A percentile compares a stretch with the other conserved stretches of the same genome.
Evolutionary conservation across 768 basidiomycete species (phyloP).

Genomic region (Psilocybe cyanescens): DNA sequence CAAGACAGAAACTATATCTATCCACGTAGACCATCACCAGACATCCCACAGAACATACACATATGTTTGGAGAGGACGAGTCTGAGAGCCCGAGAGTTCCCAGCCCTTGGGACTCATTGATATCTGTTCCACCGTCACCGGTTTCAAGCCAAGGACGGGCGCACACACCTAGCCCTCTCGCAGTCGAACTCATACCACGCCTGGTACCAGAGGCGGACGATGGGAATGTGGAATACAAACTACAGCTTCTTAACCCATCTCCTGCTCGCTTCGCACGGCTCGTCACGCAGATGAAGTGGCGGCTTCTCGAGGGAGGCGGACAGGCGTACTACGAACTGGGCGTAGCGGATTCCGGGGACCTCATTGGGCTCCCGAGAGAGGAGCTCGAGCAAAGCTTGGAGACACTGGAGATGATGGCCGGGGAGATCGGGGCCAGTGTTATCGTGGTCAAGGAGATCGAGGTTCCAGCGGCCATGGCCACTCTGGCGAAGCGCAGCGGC

Average conservation of each 20-base stretch:
- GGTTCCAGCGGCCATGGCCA: conserved; percentile 60
- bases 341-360: conserved; percentile 85
- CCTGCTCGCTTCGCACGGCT: conserved; percentile 79
- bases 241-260: conserved; percentile 82
- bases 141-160: conserved; percentile 29
- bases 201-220: conserved; percentile 81
- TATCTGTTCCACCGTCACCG: conserved; percentile 55
- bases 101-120: conserved; percentile 82
- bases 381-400: conserved; percentile 84
- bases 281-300: conserved; percentile 96
- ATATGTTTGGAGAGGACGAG: conserved; percentile 84
- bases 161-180: conserved; percentile 35
- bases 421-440: conserved; percentile 91
- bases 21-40: conserved; percentile 13
- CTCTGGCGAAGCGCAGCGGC: conserved; percentile 38
- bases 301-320: conserved; percentile 83
- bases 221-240: conserved; percentile 95
- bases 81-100: conserved; percentile 80
- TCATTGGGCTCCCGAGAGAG: conserved; percentile 74
- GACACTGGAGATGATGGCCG: conserved; percentile 93
- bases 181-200: conserved; percentile 52
- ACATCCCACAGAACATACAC: not conserved
- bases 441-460: conserved; percentile 90
- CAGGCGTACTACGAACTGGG: conserved; percentile 84
- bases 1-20: conserved; percentile 17